Evolutionary conservation across 2,329 filamentous ascomycete genomes (phyloP).

Genomic region (Aspergillus floridensis): DNA sequence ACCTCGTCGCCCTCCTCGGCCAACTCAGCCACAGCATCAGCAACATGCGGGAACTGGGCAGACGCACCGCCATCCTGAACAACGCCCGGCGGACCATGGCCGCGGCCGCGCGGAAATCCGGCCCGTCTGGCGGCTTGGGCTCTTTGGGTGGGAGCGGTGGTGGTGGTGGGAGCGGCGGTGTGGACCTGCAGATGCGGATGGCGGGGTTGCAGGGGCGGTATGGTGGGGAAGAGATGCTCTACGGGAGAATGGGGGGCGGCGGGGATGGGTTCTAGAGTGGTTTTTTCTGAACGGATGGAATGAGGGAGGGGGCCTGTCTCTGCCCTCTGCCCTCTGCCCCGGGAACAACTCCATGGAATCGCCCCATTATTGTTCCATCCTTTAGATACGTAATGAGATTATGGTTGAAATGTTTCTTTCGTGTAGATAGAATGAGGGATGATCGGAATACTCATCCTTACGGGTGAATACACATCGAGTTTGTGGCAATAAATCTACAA

Average conservation of each 20-base stretch:
- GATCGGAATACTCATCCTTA: no score
- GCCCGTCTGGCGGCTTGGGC: background rate
- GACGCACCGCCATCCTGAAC: slow-evolving; percentile 67
- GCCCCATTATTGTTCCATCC: no score
- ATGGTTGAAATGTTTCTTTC: background rate
- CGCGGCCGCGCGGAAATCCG: slow-evolving; percentile 19
- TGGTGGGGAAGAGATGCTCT: slow-evolving; percentile 27
- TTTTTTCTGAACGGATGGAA: no score
- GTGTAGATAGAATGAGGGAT: no score
- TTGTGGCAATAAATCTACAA: no score
- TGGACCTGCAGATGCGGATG: slow-evolving; percentile 15
- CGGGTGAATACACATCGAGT: no score
- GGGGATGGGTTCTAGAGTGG: slow-evolving; percentile 14
- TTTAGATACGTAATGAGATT: slow-evolving; percentile 6
- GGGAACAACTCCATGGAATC: no score
- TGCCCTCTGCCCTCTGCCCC: no score
- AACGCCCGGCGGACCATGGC: slow-evolving; percentile 21
- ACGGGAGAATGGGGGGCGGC: background rate
- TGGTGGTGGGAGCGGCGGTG: background rate
- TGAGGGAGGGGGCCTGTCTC: no score
- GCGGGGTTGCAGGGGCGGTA: slow-evolving; percentile 18
- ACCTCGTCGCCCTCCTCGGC: slow-evolving; percentile 72
- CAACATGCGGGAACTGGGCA: slow-evolving; percentile 69
- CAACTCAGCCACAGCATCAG: slow-evolving; percentile 70
- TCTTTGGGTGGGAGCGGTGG: background rate